These are phyloP conservation scores for Histomonas meleagridis DNA, from an alignment of 208 protist species.

Conservation along the genomic window DNA sequence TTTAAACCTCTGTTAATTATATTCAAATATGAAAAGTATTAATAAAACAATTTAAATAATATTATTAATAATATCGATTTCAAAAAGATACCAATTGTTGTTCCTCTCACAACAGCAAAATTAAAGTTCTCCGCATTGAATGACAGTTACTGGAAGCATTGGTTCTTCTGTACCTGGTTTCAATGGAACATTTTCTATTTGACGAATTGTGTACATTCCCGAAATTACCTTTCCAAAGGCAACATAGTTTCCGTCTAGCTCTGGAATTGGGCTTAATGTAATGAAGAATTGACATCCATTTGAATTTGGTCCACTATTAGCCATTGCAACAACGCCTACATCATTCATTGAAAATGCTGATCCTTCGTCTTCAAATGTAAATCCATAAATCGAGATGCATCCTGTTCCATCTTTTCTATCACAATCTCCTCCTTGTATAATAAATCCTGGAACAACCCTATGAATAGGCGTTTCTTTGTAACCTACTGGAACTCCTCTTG, in stretches of 20 bases:
- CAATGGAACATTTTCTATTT: slow-evolving; percentile 55
- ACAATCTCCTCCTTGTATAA: slow-evolving; percentile 52
- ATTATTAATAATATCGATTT: too few species aligned
- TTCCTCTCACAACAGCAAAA: too few species aligned
- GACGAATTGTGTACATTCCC: slow-evolving; percentile 53
- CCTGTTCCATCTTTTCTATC: slow-evolving; percentile 44
- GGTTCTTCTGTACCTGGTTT: slow-evolving; percentile 38
- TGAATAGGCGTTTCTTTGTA: slow-evolving; percentile 47
- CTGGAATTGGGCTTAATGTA: slow-evolving; percentile 50
- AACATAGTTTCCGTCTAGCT: slow-evolving; percentile 59
- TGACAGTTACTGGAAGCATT: slow-evolving; percentile 8
- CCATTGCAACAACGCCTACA: slow-evolving; percentile 59
- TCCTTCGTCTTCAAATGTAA: slow-evolving; percentile 45
- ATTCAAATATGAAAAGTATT: too few species aligned
- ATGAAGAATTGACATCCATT: slow-evolving; percentile 61
- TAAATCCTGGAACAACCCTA: slow-evolving; percentile 50
- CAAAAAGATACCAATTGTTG: too few species aligned
- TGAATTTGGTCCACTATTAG: slow-evolving; percentile 53
- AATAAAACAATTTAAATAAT: too few species aligned
- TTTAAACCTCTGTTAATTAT: too few species aligned
- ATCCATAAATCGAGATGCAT: slow-evolving; percentile 39
- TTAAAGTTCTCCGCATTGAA: slow-evolving; percentile 44
- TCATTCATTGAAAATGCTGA: slow-evolving; percentile 42
- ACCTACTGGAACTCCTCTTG: slow-evolving; percentile 37
- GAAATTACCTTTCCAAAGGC: slow-evolving; percentile 56